phyloP scores from a whole-genome alignment of 139 green algal species.

The Chlorella sp. region DNA sequence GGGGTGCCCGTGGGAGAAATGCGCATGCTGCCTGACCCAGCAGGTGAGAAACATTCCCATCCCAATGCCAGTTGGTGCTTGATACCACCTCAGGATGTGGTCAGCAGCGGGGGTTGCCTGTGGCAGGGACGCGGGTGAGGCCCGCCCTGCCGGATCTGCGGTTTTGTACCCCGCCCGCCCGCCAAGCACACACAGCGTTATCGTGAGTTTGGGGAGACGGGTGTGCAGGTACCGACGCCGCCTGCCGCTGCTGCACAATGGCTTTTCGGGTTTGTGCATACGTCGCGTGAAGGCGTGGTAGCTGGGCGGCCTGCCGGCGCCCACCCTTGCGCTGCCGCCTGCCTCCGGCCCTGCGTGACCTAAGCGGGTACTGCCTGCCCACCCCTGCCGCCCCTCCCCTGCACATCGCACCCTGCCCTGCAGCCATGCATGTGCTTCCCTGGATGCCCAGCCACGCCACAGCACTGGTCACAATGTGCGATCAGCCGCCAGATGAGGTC shows the following conservation, averaged over 20 bases:
- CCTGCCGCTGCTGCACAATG: not conserved
- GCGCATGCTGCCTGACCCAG: constrained; percentile 44
- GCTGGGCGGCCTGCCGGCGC: too few species aligned
- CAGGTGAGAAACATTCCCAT: not conserved
- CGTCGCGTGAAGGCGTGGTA: too few species aligned
- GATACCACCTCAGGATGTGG: too few species aligned
- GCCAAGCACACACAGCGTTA: too few species aligned
- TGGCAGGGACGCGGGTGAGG: not conserved
- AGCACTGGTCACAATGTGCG: not conserved
- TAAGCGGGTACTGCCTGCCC: not conserved
- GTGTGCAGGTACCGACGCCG: not conserved
- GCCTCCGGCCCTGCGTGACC: not conserved
- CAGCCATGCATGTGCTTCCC: constrained; percentile 27
- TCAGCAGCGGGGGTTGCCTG: not conserved
- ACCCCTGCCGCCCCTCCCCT: not conserved
- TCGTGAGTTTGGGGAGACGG: not conserved
- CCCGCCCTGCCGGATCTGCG: too few species aligned
- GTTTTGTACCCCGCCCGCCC: too few species aligned
- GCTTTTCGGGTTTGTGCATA: too few species aligned
- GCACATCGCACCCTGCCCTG: not conserved
- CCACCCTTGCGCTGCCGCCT: not conserved
- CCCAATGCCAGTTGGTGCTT: not conserved
- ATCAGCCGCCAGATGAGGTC: constrained; percentile 5
- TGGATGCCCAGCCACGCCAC: constrained; percentile 44
- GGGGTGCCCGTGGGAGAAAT: constrained; percentile 50